Conservation (phyloP, 768 basidiomycete genomes). For the Tulasnella sp. region DNA sequence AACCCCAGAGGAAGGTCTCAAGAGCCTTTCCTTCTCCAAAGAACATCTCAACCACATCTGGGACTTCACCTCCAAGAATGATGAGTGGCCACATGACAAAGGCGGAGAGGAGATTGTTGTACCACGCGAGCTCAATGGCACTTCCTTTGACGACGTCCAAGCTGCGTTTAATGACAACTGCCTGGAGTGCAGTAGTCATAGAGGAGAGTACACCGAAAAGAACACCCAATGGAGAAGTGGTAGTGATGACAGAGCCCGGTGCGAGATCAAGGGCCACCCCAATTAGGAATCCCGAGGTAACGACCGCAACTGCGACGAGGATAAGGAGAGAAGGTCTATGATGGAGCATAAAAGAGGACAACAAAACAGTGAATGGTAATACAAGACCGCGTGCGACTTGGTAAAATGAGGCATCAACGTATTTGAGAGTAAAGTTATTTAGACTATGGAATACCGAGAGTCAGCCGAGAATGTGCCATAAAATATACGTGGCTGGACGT, state of each 20-base stretch:
- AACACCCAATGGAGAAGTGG: slow-evolving; percentile 38
- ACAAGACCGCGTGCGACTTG: slow-evolving; percentile 91
- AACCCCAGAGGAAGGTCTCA: slow-evolving; percentile 62
- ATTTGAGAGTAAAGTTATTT: slow-evolving; percentile 84
- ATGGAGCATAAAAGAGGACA: slow-evolving; percentile 69
- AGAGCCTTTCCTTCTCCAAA: slow-evolving; percentile 25
- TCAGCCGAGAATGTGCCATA: slow-evolving; percentile 1
- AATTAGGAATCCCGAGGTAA: slow-evolving; percentile 85
- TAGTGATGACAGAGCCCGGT: slow-evolving; percentile 8
- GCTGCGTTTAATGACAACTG: slow-evolving; percentile 85
- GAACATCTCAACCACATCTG: slow-evolving; percentile 48
- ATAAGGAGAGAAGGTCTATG: slow-evolving; percentile 64
- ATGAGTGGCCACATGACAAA: slow-evolving; percentile 59
- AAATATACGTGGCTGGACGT: slow-evolving; percentile 19
- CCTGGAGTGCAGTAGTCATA: slow-evolving; percentile 77
- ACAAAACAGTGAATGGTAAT: slow-evolving; percentile 81
- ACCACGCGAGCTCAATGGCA: slow-evolving; percentile 79
- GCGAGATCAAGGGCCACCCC: slow-evolving; percentile 63
- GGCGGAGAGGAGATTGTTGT: slow-evolving; percentile 75
- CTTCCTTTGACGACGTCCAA: slow-evolving; percentile 69
- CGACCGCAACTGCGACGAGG: slow-evolving; percentile 59
- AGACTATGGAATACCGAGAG: slow-evolving; percentile 35
- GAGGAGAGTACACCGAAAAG: slow-evolving; percentile 74
- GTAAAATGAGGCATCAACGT: slow-evolving; percentile 89
- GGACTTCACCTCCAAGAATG: slow-evolving; percentile 60